Conservation (phyloP, 805 yeast genomes). For the Naumovozyma castellii region DNA sequence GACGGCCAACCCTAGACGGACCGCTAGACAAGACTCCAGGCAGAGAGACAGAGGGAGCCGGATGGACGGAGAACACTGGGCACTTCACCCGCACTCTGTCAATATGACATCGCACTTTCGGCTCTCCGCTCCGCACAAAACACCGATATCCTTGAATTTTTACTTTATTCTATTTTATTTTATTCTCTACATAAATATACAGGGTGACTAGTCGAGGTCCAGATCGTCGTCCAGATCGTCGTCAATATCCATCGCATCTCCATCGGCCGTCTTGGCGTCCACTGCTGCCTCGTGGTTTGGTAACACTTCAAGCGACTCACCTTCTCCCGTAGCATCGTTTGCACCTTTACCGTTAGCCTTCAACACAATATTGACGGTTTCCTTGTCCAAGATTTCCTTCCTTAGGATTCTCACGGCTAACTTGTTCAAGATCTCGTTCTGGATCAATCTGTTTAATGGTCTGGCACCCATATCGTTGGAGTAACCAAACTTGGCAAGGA, state of each 20-base stretch:
- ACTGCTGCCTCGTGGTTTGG: constrained; percentile 73
- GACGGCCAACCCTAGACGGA: too few relatives aligned
- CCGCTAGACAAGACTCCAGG: background rate
- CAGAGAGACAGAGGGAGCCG: background rate
- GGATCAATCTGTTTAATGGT: constrained; percentile 50
- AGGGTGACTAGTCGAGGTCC: constrained; percentile 12
- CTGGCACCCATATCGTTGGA: constrained; percentile 93
- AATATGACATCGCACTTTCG: background rate
- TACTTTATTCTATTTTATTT: too few relatives aligned
- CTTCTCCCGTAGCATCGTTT: constrained; percentile 19
- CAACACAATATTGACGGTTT: constrained; percentile 58
- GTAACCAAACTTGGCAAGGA: constrained; percentile 78
- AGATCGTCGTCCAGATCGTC: constrained; percentile 30
- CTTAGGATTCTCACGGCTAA: constrained; percentile 81
- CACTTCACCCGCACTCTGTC: background rate
- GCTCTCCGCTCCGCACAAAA: too few relatives aligned
- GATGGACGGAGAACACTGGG: too few relatives aligned
- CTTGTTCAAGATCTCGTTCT: constrained; percentile 67
- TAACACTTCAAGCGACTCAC: constrained; percentile 63
- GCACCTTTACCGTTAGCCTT: constrained; percentile 20
- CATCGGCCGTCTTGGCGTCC: constrained; percentile 43
- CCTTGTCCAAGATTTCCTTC: constrained; percentile 84
- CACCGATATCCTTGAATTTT: too few relatives aligned
- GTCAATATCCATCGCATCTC: constrained; percentile 51
- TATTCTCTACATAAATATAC: too few relatives aligned